Evolutionary conservation across 345 rosid species (phyloP).

Genomic region (Clausena lansium): DNA sequence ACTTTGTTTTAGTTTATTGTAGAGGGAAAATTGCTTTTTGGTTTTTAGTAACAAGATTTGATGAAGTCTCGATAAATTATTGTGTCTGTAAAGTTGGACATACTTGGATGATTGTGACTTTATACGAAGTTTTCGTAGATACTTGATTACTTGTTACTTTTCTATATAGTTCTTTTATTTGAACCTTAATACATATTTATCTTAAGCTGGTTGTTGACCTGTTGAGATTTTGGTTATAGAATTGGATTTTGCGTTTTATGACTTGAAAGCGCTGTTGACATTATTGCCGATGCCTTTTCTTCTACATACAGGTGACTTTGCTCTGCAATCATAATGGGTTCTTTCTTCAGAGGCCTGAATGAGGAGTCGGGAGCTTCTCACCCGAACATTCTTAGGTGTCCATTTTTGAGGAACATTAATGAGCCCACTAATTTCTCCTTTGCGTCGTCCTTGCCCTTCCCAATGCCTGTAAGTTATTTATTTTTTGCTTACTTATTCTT

Average conservation of each 20-base stretch:
- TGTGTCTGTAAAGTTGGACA: not conserved
- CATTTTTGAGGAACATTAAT: slow-evolving; percentile 93
- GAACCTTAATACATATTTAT: not conserved
- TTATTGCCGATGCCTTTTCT: not conserved
- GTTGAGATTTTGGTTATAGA: not conserved
- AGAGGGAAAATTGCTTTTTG: not conserved
- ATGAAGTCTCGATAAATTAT: not conserved
- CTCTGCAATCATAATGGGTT: slow-evolving; percentile 44
- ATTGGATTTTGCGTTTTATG: not conserved
- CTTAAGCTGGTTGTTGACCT: not conserved
- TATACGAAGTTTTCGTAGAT: not conserved
- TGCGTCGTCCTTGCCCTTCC: slow-evolving; percentile 58
- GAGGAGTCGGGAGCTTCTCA: slow-evolving; percentile 54
- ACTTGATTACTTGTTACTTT: not conserved
- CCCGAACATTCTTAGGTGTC: slow-evolving; percentile 65
- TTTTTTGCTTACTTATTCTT: not conserved
- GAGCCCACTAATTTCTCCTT: slow-evolving; percentile 92
- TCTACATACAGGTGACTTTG: slow-evolving; percentile 32
- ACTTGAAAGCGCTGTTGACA: not conserved
- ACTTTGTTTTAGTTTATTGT: not conserved
- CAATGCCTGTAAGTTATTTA: slow-evolving; percentile 66
- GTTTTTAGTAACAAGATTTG: not conserved
- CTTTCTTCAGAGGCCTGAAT: slow-evolving; percentile 46
- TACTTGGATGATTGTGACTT: not conserved
- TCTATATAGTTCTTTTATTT: not conserved